A percentile compares a stretch with the other conserved stretches of the same genome.
Conservation (phyloP, 1,284 basidiomycete genomes). For the Rhizoctonia solani region DNA sequence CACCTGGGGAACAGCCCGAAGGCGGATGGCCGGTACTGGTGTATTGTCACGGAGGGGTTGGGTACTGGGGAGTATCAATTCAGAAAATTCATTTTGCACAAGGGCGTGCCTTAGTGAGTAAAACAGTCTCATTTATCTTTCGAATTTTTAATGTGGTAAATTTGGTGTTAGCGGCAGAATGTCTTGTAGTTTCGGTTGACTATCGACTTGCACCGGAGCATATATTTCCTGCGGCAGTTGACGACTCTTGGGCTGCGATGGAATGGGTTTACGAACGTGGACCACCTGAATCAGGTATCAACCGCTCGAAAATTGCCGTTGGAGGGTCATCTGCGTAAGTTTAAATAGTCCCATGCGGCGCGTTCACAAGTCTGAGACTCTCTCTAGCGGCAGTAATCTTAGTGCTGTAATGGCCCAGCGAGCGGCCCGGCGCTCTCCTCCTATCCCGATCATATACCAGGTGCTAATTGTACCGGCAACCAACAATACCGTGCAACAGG, state of each 20-base stretch:
- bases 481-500: constrained; percentile 57
- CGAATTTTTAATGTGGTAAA: no score
- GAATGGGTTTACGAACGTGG: constrained; percentile 62
- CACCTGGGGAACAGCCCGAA: constrained; percentile 25
- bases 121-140: no score
- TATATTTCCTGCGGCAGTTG: constrained; percentile 72
- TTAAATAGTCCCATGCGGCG: no score
- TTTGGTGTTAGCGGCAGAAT: no score
- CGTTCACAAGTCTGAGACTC: background rate
- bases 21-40: constrained; percentile 31
- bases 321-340: constrained; percentile 71
- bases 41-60: constrained; percentile 36
- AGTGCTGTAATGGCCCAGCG: constrained; percentile 69
- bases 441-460: constrained; percentile 64
- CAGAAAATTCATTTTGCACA: constrained; percentile 30
- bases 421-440: constrained; percentile 54
- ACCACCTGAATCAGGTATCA: constrained; percentile 48
- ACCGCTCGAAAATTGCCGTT: constrained; percentile 54
- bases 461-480: constrained; percentile 71
- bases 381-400: constrained; percentile 63
- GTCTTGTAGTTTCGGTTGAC: no score
- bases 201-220: constrained; percentile 57
- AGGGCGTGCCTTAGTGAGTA: constrained; percentile 20
- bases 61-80: constrained; percentile 35
- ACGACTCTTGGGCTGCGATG: constrained; percentile 70